Conservation (phyloP, 805 yeast species). For the Millerago galiae region DNA sequence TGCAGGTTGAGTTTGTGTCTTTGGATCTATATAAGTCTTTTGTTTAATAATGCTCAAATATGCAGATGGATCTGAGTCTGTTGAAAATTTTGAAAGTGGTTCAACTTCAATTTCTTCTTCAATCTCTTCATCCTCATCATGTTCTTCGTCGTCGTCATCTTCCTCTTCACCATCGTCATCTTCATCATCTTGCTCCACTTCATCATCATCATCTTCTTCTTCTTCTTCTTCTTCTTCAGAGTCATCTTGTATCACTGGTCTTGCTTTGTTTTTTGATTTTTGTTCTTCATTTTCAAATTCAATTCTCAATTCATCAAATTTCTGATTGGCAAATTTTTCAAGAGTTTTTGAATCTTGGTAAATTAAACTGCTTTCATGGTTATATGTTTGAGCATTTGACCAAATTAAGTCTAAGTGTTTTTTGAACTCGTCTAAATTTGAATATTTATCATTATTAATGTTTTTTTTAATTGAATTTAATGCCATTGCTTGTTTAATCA, state of each 20-base stretch:
- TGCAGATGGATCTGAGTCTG: neutral
- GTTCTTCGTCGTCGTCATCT: conserved; percentile 12
- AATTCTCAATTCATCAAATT: neutral
- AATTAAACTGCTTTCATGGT: conserved; percentile 66
- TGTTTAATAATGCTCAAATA: neutral
- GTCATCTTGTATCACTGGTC: neutral
- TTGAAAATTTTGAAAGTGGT: neutral
- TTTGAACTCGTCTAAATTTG: conserved; percentile 51
- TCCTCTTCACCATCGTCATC: conserved; percentile 1
- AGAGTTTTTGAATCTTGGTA: conserved; percentile 65
- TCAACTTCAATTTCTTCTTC: neutral
- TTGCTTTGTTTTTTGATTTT: neutral
- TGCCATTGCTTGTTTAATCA: conserved; percentile 70
- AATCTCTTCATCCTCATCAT: conserved; percentile 4
- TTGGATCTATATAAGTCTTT: neutral
- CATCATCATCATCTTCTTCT: conserved; percentile 2
- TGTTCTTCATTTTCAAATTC: neutral
- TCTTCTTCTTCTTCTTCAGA: conserved; percentile 5
- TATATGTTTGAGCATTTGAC: conserved; percentile 71
- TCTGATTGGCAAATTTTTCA: conserved; percentile 39
- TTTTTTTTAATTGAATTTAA: conserved; percentile 51
- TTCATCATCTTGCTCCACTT: conserved; percentile 1
- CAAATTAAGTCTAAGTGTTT: conserved; percentile 60
- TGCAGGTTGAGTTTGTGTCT: conserved; percentile 5
- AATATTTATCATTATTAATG: conserved; percentile 45